Base-by-base conservation (phyloP, 148 eudicot species). In the Chenopodium suecicum region DNA sequence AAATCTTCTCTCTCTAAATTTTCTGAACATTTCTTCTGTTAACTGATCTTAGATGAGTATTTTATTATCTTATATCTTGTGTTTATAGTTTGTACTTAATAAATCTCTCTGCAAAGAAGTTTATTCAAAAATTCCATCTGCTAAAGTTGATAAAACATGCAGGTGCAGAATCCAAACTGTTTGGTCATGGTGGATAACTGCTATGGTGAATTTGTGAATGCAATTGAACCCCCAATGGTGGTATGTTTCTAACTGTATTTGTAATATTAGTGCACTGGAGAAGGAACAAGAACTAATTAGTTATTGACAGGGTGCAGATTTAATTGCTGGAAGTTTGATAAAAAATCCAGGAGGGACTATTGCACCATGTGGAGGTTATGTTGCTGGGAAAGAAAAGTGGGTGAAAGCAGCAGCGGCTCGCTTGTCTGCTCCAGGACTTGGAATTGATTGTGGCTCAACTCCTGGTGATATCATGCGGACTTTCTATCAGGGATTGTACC, bases 271-370 rank as follows among this genome's bases (percentile, higher is more conserved):
- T 22, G 77, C 9, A 47, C 32, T 67, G 44, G 60, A 77, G 32
- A 79, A 77, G 62, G 44, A 86, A 75, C 46, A 47, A 64, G 14
- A 41, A 71, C 82, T 32, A 48, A 65, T 34, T 74, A n/a, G 63
- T 84, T 44, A 76, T 80, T 86, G 74, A 65, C 90, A 95, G 98
- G 98, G 97, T 76, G 97, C 98, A 81, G 98, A 95, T 87, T 87
- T 95, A 58, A 88, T 93, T 88, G 98, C 98, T 48, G 98, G 98
- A 73, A 95, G 98, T 84, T 90, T 95, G 56, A 95, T 95, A 52
- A 95, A 95, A 81, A 95, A 95, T 86, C 98, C 98, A 63, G 98
- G 98, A 81, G 98, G 98, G 71, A 95, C 98, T 22, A 95, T 95
- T 81, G 97, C 98, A 78, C 98, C 98, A 70, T 95, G 97, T 77